Conservation (phyloP, 164 flowering plant species). For the Stephania japonica region DNA sequence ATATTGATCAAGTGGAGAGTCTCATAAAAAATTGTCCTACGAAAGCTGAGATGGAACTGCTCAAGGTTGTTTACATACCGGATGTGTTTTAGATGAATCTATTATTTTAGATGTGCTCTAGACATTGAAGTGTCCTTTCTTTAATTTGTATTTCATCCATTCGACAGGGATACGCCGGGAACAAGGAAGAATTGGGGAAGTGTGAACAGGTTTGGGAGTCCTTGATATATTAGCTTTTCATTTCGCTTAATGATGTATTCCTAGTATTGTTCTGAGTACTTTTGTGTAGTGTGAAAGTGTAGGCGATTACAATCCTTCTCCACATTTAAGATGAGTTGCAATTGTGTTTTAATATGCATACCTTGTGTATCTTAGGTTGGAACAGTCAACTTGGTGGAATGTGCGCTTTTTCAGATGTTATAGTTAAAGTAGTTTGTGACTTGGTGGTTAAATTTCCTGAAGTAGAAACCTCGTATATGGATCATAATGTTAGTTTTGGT, state of each 20-base stretch:
- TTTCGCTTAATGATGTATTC: background rate
- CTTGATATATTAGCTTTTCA: background rate
- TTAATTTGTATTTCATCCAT: conserved; percentile 7
- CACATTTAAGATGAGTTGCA: no score
- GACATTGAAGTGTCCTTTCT: conserved; percentile 2
- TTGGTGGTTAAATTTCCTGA: no score
- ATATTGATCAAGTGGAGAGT: conserved; percentile 95
- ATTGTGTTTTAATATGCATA: no score
- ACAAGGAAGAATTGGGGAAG: conserved; percentile 74
- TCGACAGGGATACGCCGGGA: conserved; percentile 62
- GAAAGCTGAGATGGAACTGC: conserved; percentile 96
- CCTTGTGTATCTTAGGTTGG: no score
- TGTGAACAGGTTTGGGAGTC: conserved; percentile 75
- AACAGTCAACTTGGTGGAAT: no score
- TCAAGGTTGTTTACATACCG: conserved; percentile 49
- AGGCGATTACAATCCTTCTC: no score
- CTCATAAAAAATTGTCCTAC: conserved; percentile 94
- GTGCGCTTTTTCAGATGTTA: no score
- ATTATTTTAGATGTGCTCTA: background rate
- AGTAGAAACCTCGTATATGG: no score
- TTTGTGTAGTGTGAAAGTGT: background rate
- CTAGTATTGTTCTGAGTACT: background rate
- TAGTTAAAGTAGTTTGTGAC: no score
- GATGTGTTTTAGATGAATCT: conserved; percentile 2
- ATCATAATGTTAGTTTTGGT: no score